Evolutionary conservation across 306 rosid species (phyloP), one percentile per base, ranked within the genome.

Genomic region (Myrica gale): DNA sequence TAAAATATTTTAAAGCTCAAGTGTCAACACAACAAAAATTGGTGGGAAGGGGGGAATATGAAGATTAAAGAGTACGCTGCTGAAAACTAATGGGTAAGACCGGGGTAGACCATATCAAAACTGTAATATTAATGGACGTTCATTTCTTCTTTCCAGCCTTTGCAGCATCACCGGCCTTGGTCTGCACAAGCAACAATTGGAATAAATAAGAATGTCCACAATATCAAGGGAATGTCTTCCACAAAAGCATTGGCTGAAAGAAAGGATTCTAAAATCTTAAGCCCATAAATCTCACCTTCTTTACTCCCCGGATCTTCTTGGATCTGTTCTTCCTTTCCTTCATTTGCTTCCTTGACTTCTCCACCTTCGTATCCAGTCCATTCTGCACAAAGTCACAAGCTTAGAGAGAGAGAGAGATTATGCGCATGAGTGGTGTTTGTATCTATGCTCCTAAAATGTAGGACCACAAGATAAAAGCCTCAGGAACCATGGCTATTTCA

Each of bases 301-400:
- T 95, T 3, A 95, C 97, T 17, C 97, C 98, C 44, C 97, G 92
- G 67, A 95, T 90, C 87, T 95, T 95, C 92, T 84, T 89, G 0
- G 98, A 90, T 44, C 98, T 83, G 50, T 95, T 92, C 88, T 95
- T 95, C 48, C 98, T 90, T 65, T 95, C 98, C 87, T 95, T 95
- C 91, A 95, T 45, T 69, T 95, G 98, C 71, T 95, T 95, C 82
- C 98, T 90, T 9, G 98, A 92, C 82, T 88, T 90, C 17, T 89
- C 95, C 43, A 89, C 84, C 91, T 94, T 94, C 0, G 97, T 90
- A 56, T 88, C 95, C 23, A 95, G 96, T 58, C 98, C 98, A 4
- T 95, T 95, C 98, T 94, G 87, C 70, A 32, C 37, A 32, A 32
- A 32, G 2, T 32, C 37, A 32, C 37, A 32, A 32, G 37, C 5